These are phyloP conservation scores for Saccharomyces eubayanus DNA, from an alignment of 805 yeast species.

Conservation along the genomic window DNA sequence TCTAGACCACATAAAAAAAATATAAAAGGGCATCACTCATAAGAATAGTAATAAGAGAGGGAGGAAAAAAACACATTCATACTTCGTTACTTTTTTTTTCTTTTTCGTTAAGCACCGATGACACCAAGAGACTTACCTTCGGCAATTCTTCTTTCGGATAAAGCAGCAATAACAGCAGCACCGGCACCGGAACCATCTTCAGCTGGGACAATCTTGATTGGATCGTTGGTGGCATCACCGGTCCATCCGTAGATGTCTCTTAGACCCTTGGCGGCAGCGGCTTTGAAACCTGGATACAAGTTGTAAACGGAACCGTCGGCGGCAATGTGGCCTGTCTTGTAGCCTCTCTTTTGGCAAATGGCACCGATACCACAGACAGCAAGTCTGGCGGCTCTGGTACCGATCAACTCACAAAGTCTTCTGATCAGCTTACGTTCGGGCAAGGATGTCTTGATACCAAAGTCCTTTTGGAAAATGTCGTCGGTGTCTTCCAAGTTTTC, in stretches of 20 bases:
- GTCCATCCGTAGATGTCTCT: conserved; percentile 84
- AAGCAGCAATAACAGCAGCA: conserved; percentile 96
- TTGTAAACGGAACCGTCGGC: conserved; percentile 96
- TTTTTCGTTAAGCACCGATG: conserved; percentile 11
- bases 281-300: conserved; percentile 85
- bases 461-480: conserved; percentile 49
- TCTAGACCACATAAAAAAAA: not conserved
- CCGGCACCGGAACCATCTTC: conserved; percentile 99
- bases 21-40: not conserved
- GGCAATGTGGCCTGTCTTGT: conserved; percentile 76
- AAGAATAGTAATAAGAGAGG: not conserved
- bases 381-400: conserved; percentile 86
- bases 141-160: conserved; percentile 71
- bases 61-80: not conserved
- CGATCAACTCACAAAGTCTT: conserved; percentile 75
- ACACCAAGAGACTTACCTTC: conserved; percentile 64
- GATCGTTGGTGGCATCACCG: conserved; percentile 45
- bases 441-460: conserved; percentile 57
- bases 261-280: conserved; percentile 80
- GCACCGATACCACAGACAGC: conserved; percentile 95
- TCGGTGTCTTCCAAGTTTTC: conserved; percentile 73
- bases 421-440: conserved; percentile 80
- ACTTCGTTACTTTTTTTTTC: not conserved
- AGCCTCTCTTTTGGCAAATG: conserved; percentile 76
- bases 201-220: conserved; percentile 80